Conservation (phyloP, 2,329 filamentous ascomycete genomes). For the Aspergillus floridensis region DNA sequence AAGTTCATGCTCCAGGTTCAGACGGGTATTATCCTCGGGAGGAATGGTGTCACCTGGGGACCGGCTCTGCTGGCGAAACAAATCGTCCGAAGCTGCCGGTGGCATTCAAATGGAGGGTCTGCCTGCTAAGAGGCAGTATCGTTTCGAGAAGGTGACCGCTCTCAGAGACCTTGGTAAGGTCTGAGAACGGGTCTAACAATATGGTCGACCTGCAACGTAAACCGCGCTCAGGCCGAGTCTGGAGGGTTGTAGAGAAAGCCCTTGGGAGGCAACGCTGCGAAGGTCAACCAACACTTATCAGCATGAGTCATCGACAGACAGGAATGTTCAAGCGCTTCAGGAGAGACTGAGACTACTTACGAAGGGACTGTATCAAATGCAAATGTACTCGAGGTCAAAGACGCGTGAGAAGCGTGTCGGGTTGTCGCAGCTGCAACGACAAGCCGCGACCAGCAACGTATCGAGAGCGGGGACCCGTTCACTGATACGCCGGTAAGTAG, state of each 20-base stretch:
- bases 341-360: neutral
- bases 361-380: neutral
- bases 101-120: constrained; percentile 42
- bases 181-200: constrained; percentile 32
- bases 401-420: neutral
- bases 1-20: constrained; percentile 32
- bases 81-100: constrained; percentile 41
- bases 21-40: constrained; percentile 26
- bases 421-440: neutral
- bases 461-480: constrained; percentile 26
- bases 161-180: constrained; percentile 31
- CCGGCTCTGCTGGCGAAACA: constrained; percentile 38
- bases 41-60: constrained; percentile 33
- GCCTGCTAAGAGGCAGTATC: constrained; percentile 29
- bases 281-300: constrained; percentile 14
- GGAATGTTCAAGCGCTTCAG: neutral
- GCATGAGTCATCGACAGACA: constrained; percentile 13
- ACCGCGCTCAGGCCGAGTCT: constrained; percentile 1
- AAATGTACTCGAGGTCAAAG: neutral
- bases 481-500: constrained; percentile 27
- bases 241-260: constrained; percentile 1
- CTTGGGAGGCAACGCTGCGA: neutral
- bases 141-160: constrained; percentile 23
- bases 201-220: constrained; percentile 6
- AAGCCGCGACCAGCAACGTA: constrained; percentile 18